phyloP scores from a whole-genome alignment of 768 basidiomycete species.

The Holtermannia corniformis region DNA sequence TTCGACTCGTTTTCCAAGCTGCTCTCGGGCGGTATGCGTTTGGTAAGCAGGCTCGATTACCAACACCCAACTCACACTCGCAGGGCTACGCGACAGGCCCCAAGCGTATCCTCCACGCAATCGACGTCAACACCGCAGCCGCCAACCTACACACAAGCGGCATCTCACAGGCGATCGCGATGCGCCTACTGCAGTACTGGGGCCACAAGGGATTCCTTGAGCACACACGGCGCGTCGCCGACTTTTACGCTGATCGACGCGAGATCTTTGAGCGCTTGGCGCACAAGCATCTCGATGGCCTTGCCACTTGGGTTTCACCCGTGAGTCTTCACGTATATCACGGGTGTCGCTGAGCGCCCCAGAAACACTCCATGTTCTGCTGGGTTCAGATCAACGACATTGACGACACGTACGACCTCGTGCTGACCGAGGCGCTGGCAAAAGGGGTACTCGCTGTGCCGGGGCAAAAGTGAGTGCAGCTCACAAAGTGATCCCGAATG shows the following conservation, averaged over 20 bases:
- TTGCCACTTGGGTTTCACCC: constrained; percentile 49
- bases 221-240: constrained; percentile 61
- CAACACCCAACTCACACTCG: too few species aligned
- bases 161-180: constrained; percentile 34
- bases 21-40: constrained; percentile 41
- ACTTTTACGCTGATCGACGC: constrained; percentile 43
- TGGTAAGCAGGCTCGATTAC: constrained; percentile 16
- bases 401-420: constrained; percentile 63
- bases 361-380: constrained; percentile 72
- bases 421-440: constrained; percentile 63
- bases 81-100: constrained; percentile 75
- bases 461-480: constrained; percentile 45
- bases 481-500: constrained; percentile 23
- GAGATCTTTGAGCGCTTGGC: constrained; percentile 72
- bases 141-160: constrained; percentile 45
- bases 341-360: constrained; percentile 47
- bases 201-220: constrained; percentile 63
- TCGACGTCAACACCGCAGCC: constrained; percentile 53
- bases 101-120: constrained; percentile 53
- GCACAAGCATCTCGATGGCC: constrained; percentile 61
- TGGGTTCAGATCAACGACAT: constrained; percentile 49
- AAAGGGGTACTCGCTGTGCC: constrained; percentile 83
- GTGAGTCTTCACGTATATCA: constrained; percentile 21
- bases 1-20: constrained; percentile 88
- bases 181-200: constrained; percentile 41